These are phyloP conservation scores for Mortierella sp. DNA, from an alignment of 371 early-diverging fungal species.

Conservation along the genomic window DNA sequence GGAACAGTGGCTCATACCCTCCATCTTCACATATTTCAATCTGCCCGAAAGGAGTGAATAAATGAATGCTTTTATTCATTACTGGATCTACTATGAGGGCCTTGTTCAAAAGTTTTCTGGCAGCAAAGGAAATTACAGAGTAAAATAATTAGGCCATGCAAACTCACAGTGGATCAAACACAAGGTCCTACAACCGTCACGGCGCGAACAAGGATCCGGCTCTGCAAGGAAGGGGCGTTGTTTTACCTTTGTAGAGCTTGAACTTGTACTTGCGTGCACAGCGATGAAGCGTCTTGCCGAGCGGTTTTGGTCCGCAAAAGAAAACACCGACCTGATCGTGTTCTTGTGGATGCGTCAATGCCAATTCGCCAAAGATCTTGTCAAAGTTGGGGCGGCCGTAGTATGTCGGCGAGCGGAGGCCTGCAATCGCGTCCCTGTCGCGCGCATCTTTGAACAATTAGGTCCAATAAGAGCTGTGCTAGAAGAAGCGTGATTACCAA, in stretches of 20 bases:
- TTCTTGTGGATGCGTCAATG: slow-evolving; percentile 60
- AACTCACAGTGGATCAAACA: not conserved
- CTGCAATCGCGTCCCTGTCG: slow-evolving; percentile 70
- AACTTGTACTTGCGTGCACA: slow-evolving; percentile 57
- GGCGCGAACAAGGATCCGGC: not conserved
- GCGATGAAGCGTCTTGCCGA: slow-evolving; percentile 58
- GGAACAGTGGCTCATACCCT: not conserved
- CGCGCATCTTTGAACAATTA: slow-evolving; percentile 10
- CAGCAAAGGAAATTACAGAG: not conserved
- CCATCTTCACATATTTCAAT: not conserved
- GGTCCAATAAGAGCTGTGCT: too few relatives aligned
- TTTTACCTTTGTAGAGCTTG: slow-evolving; percentile 52
- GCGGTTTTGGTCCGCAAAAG: slow-evolving; percentile 71
- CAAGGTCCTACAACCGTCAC: not conserved
- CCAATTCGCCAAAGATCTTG: slow-evolving; percentile 65
- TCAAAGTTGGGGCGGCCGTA: slow-evolving; percentile 76
- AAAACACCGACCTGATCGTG: slow-evolving; percentile 69
- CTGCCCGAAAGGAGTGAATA: not conserved
- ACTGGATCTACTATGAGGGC: not conserved
- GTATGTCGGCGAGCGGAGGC: slow-evolving; percentile 70
- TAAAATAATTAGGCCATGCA: not conserved
- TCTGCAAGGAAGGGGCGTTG: not conserved
- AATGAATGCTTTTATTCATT: not conserved
- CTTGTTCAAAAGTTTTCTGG: slow-evolving; percentile 28
- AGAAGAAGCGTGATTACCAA: too few relatives aligned